Conservation (phyloP, 2,329 filamentous ascomycete genomes). For the Penicillium sp. region DNA sequence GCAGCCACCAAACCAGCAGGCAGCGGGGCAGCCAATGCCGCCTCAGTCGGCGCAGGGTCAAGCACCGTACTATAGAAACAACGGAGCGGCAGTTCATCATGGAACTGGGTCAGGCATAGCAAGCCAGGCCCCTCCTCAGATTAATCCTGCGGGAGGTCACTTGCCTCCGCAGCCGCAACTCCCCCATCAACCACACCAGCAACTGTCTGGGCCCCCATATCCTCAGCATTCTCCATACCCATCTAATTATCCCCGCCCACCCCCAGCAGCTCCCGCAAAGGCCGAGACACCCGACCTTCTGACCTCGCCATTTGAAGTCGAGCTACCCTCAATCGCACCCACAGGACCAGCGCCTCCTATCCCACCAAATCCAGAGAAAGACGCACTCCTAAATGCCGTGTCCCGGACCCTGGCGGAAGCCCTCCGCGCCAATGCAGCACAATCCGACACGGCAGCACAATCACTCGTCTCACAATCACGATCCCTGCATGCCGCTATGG, state of each 20-base stretch:
- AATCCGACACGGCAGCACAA: conserved; percentile 64
- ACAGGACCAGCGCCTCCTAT: conserved; percentile 64
- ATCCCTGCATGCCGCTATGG: conserved; percentile 63
- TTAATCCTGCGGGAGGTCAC: conserved; percentile 4
- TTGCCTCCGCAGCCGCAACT: conserved; percentile 17
- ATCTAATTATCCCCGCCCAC: conserved; percentile 19
- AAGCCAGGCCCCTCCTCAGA: not conserved
- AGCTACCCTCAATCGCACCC: conserved; percentile 42
- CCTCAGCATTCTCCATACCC: conserved; percentile 26
- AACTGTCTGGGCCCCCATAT: conserved; percentile 20
- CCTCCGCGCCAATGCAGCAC: conserved; percentile 58
- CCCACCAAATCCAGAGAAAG: conserved; percentile 90
- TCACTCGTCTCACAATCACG: conserved; percentile 69
- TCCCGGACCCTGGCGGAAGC: conserved; percentile 60
- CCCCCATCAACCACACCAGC: conserved; percentile 22
- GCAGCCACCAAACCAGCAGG: conserved; percentile 1
- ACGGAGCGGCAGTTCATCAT: not conserved
- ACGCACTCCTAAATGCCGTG: conserved; percentile 70
- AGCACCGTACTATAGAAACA: conserved; percentile 3
- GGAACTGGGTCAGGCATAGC: not conserved
- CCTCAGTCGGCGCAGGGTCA: conserved; percentile 1
- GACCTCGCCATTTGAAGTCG: conserved; percentile 54
- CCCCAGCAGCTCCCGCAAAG: conserved; percentile 21
- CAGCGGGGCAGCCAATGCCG: conserved; percentile 4
- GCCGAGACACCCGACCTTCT: conserved; percentile 49